Percentiles rank a stretch among this genome's conserved stretches.
phyloP scores from a whole-genome alignment of 306 rosid species.

The Fagus sylvatica region DNA sequence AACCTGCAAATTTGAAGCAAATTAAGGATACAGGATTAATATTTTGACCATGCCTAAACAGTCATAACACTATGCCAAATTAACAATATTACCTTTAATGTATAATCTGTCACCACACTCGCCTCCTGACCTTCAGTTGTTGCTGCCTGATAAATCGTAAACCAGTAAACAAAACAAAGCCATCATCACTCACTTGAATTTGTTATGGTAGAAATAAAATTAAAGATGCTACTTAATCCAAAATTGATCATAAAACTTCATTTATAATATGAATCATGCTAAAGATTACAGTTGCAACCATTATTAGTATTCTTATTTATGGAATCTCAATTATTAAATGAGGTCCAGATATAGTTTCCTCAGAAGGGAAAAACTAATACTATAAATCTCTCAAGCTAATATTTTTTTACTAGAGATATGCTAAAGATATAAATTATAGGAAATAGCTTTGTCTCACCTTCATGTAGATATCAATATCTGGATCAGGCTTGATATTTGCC shows the following conservation, averaged over 20 bases:
- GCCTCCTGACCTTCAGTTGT: slow-evolving; percentile 73
- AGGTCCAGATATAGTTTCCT: neutral
- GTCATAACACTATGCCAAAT: neutral
- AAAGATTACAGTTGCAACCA: neutral
- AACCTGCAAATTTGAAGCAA: slow-evolving; percentile 22
- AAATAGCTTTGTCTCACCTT: slow-evolving; percentile 40
- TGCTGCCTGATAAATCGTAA: slow-evolving; percentile 51
- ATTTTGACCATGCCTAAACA: too few relatives aligned
- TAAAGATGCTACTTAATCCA: neutral
- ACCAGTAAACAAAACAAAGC: slow-evolving; percentile 16
- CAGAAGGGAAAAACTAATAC: neutral
- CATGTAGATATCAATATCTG: slow-evolving; percentile 67
- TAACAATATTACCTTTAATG: slow-evolving; percentile 57
- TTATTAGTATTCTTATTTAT: neutral
- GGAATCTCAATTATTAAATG: neutral
- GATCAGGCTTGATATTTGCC: slow-evolving; percentile 64
- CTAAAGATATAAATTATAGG: neutral
- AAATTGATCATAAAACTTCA: neutral
- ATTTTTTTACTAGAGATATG: neutral
- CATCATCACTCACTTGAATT: slow-evolving; percentile 8
- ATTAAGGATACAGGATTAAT: neutral
- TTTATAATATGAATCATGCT: neutral
- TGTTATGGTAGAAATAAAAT: neutral
- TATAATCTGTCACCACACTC: slow-evolving; percentile 69
- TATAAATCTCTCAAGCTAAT: neutral